Evolutionary conservation across 2,329 filamentous ascomycete species (phyloP).

Genomic region (Parastagonospora avenae): DNA sequence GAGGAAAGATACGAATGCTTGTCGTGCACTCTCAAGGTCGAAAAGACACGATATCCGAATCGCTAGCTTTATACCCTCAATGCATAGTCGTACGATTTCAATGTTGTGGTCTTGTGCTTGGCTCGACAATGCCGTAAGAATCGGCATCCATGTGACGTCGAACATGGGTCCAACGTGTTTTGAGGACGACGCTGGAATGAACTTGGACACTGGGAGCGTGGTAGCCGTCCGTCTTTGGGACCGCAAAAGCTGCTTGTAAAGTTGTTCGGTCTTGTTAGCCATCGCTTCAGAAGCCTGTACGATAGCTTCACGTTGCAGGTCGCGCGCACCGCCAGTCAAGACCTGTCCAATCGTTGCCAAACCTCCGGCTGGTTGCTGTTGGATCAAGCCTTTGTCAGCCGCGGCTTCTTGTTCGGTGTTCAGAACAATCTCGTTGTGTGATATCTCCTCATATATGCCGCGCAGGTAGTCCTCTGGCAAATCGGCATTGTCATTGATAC

Average conservation of each 20-base stretch:
- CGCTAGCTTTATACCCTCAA: slow-evolving; percentile 93
- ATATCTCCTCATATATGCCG: slow-evolving; percentile 91
- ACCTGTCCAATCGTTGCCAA: slow-evolving; percentile 86
- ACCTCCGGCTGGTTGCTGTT: slow-evolving; percentile 64
- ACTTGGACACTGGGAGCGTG: slow-evolving; percentile 69
- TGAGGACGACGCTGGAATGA: slow-evolving; percentile 90
- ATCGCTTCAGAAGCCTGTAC: slow-evolving; percentile 96
- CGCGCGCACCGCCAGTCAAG: slow-evolving; percentile 87
- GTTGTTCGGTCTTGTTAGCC: slow-evolving; percentile 75
- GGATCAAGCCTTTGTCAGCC: slow-evolving; percentile 70
- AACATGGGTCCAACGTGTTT: slow-evolving; percentile 99
- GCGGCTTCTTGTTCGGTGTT: slow-evolving; percentile 90
- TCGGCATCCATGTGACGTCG: slow-evolving; percentile 98
- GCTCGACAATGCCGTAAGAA: slow-evolving; percentile 90
- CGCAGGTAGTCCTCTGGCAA: slow-evolving; percentile 90
- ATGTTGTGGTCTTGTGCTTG: slow-evolving; percentile 94
- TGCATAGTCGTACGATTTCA: slow-evolving; percentile 87
- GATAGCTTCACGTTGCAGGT: slow-evolving; percentile 90
- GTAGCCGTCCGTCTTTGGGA: slow-evolving; percentile 82
- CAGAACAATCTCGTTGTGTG: slow-evolving; percentile 88
- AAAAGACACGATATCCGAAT: slow-evolving; percentile 94
- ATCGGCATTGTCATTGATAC: slow-evolving; percentile 96
- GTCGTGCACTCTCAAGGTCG: slow-evolving; percentile 87
- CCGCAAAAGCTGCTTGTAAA: slow-evolving; percentile 91
- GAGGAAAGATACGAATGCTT: slow-evolving; percentile 91